Evolutionary conservation across 179 eudicot genomes (phyloP).

Genomic region (Silene noctiflora): DNA sequence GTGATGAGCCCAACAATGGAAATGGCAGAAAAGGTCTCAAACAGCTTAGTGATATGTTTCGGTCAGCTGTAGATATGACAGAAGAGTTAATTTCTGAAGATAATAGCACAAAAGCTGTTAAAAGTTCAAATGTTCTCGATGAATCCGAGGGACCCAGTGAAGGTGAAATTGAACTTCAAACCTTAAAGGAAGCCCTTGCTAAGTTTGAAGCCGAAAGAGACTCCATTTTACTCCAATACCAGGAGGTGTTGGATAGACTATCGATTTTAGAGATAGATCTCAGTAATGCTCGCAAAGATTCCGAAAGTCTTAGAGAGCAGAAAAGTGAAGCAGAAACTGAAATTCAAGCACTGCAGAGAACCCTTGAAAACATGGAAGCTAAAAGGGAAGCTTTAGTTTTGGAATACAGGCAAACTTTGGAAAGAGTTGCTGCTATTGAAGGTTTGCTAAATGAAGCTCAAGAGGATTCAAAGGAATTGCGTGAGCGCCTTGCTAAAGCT

Average conservation of each 20-base stretch:
- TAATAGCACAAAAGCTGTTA: slow-evolving; percentile 24
- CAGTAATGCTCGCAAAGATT: slow-evolving; percentile 41
- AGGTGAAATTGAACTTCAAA: slow-evolving; percentile 54
- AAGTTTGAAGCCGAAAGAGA: slow-evolving; percentile 63
- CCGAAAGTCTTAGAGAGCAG: slow-evolving; percentile 37
- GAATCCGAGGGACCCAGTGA: slow-evolving; percentile 55
- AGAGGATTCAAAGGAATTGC: slow-evolving; percentile 35
- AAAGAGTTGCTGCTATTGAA: slow-evolving; percentile 52
- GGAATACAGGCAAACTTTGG: slow-evolving; percentile 38
- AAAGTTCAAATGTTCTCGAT: slow-evolving; percentile 17
- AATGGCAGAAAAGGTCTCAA: slow-evolving; percentile 53
- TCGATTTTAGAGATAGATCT: slow-evolving; percentile 56
- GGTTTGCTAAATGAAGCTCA: slow-evolving; percentile 36
- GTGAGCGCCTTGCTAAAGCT: slow-evolving; percentile 37
- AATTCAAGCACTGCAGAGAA: slow-evolving; percentile 50
- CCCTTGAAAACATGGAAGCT: slow-evolving; percentile 45
- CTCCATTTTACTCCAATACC: slow-evolving; percentile 41
- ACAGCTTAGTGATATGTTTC: slow-evolving; percentile 62
- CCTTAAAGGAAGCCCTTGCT: slow-evolving; percentile 46
- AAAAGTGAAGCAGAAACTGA: slow-evolving; percentile 51
- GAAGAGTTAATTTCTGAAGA: slow-evolving; percentile 36
- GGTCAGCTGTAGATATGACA: slow-evolving; percentile 24
- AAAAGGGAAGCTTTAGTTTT: slow-evolving; percentile 50
- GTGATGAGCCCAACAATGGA: slow-evolving; percentile 27
- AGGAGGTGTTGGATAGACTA: slow-evolving; percentile 49